Percentiles rank a stretch among this genome's conserved stretches.
These are phyloP conservation scores for Massarina eburnea DNA, from an alignment of 2,329 filamentous ascomycete genomes.

Conservation along the genomic window DNA sequence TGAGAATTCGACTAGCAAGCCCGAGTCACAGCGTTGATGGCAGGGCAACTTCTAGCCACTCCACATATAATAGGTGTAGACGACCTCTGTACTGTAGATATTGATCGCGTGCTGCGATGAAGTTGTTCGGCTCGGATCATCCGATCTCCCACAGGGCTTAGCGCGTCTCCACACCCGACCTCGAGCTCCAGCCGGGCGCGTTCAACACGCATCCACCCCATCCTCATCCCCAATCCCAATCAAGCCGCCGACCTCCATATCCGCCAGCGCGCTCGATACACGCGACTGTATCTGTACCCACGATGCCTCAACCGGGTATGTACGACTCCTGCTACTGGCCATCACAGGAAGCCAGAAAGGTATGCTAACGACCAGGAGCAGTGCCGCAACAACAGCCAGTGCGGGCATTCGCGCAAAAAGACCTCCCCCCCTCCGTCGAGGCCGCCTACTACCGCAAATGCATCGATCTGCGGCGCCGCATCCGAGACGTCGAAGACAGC, in stretches of 20 bases:
- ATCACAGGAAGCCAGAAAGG: background rate
- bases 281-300: background rate
- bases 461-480: slow-evolving; percentile 87
- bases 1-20: too few species aligned
- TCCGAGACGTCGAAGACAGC: slow-evolving; percentile 86
- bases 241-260: background rate
- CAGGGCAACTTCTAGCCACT: too few species aligned
- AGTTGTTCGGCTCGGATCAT: background rate
- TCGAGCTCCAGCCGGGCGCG: background rate
- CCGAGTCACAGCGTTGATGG: too few species aligned
- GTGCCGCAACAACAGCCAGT: slow-evolving; percentile 16
- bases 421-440: slow-evolving; percentile 84
- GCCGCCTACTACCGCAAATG: slow-evolving; percentile 96
- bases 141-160: background rate
- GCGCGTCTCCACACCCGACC: background rate
- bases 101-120: background rate
- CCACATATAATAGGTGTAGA: too few species aligned
- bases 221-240: background rate
- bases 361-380: background rate
- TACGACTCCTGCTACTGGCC: slow-evolving; percentile 2
- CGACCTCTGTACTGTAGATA: background rate
- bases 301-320: slow-evolving; percentile 16
- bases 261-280: background rate
- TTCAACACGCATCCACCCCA: background rate
- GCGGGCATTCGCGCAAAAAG: slow-evolving; percentile 38